phyloP scores from a whole-genome alignment of 2,329 filamentous ascomycete genomes.

The Talaromyces sp. region DNA sequence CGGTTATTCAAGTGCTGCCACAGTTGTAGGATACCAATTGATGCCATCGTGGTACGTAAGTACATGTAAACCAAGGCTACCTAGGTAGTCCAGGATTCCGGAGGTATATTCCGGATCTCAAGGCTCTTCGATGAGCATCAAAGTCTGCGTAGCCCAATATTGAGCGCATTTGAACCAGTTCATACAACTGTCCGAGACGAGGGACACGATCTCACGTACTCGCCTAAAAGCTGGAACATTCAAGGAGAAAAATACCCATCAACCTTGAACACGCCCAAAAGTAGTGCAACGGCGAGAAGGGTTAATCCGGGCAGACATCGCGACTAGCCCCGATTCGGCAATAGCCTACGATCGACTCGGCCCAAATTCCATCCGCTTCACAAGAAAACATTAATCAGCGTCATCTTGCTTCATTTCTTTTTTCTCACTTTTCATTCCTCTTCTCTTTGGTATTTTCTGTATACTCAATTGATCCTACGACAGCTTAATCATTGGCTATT shows the following conservation, averaged over 20 bases:
- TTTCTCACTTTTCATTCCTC: background rate
- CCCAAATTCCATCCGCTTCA: conserved; percentile 4
- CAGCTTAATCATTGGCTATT: background rate
- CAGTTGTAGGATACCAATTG: background rate
- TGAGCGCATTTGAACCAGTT: background rate
- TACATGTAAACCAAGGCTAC: no score
- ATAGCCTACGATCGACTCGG: conserved; percentile 7
- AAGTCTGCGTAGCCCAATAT: background rate
- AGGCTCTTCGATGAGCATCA: background rate
- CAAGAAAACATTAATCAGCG: conserved; percentile 13
- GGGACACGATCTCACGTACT: background rate
- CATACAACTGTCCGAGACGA: background rate
- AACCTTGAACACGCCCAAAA: background rate
- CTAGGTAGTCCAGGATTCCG: background rate
- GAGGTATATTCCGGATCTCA: background rate
- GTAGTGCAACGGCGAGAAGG: background rate
- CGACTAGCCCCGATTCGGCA: conserved; percentile 6
- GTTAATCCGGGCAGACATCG: conserved; percentile 1
- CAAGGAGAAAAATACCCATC: background rate
- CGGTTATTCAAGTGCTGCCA: background rate
- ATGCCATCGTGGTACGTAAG: background rate
- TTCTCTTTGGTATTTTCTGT: background rate
- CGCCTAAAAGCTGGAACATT: background rate
- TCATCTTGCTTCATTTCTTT: background rate
- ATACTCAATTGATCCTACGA: background rate